A percentile compares a stretch with the other conserved stretches of the same genome.
These are phyloP conservation scores for Rhizopus stolonifer DNA, from an alignment of 371 early-diverging fungal genomes.

Conservation along the genomic window DNA sequence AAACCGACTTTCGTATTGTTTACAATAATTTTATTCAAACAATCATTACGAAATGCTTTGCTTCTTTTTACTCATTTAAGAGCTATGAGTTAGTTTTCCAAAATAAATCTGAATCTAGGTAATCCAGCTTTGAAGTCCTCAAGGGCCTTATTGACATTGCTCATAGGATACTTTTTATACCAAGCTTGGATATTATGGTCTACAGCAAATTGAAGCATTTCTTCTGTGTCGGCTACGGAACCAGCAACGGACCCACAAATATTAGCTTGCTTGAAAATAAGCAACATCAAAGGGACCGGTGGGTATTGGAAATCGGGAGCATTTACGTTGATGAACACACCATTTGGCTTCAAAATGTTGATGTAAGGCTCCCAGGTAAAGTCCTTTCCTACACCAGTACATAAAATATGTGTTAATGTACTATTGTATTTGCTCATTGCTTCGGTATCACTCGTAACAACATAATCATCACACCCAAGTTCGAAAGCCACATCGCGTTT, in stretches of 20 bases:
- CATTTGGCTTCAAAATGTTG: conserved; percentile 15
- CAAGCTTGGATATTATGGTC: conserved; percentile 60
- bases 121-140: conserved; percentile 55
- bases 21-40: too few relatives aligned
- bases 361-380: conserved; percentile 19
- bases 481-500: conserved; percentile 34
- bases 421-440: neutral
- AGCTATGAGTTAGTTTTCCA: conserved; percentile 45
- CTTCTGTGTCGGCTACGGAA: conserved; percentile 42
- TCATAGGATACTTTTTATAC: conserved; percentile 61
- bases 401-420: conserved; percentile 23
- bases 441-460: conserved; percentile 18
- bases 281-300: conserved; percentile 12
- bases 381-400: conserved; percentile 43
- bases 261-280: conserved; percentile 34
- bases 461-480: conserved; percentile 34
- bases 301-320: conserved; percentile 57
- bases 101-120: conserved; percentile 65
- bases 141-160: conserved; percentile 58
- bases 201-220: conserved; percentile 69
- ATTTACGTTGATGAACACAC: conserved; percentile 59
- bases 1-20: too few relatives aligned
- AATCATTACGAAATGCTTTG: too few relatives aligned
- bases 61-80: too few relatives aligned
- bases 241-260: conserved; percentile 73